Conservation (phyloP, 108 stramenopile genomes). For the Hondaea fermentalgiana region DNA sequence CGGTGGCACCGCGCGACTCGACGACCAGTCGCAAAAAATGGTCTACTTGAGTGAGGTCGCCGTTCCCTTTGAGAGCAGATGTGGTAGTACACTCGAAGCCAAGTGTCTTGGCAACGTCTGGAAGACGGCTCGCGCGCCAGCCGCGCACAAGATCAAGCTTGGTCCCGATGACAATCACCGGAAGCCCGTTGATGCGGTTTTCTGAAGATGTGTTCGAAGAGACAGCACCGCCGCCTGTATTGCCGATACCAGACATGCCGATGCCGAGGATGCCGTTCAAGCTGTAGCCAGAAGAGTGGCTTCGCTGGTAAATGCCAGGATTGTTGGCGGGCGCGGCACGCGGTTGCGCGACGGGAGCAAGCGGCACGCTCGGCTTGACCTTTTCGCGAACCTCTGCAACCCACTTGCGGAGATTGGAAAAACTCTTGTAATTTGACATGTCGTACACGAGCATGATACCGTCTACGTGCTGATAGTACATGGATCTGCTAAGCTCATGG, state of each 20-base stretch:
- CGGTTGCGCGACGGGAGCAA: neutral
- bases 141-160: neutral
- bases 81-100: neutral
- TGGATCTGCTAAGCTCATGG: neutral
- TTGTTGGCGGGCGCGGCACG: neutral
- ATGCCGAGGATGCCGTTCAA: neutral
- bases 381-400: neutral
- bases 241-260: neutral
- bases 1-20: neutral
- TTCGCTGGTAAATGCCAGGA: neutral
- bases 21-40: neutral
- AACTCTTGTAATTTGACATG: slow-evolving; percentile 7
- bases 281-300: neutral
- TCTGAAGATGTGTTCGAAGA: neutral
- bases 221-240: neutral
- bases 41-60: neutral
- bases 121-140: neutral
- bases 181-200: neutral
- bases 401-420: neutral
- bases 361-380: neutral
- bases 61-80: neutral
- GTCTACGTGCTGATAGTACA: neutral
- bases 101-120: neutral
- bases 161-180: neutral
- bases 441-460: slow-evolving; percentile 9